A percentile compares a stretch with the other conserved stretches of the same genome.
These are phyloP conservation scores for Babesia gibsoni DNA, from an alignment of 169 alveolate species.

Conservation along the genomic window DNA sequence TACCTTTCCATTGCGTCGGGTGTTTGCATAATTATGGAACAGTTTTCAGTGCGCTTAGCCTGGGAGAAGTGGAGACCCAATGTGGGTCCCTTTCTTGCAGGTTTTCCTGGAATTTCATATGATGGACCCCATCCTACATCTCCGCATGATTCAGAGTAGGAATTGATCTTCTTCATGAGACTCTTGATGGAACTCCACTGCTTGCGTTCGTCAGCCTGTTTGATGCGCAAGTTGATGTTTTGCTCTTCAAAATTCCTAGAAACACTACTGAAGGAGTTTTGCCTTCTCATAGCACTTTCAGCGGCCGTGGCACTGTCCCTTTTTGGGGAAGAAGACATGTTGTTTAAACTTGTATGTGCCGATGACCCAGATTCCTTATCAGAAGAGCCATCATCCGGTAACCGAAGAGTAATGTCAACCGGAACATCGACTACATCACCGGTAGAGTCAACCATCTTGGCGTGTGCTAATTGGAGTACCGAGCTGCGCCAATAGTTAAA, in stretches of 20 bases:
- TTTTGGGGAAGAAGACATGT: not conserved
- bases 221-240: slow-evolving; percentile 15
- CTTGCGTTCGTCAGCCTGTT: slow-evolving; percentile 22
- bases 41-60: slow-evolving; percentile 31
- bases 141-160: slow-evolving; percentile 9
- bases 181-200: slow-evolving; percentile 53
- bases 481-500: not conserved
- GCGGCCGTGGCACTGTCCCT: not conserved
- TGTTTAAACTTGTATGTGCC: not conserved
- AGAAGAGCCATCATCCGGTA: not conserved
- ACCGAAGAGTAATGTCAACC: not conserved
- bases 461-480: not conserved
- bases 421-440: not conserved
- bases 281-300: not conserved
- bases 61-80: slow-evolving; percentile 44
- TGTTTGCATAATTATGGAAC: slow-evolving; percentile 55
- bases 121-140: slow-evolving; percentile 45
- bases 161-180: slow-evolving; percentile 29
- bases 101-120: slow-evolving; percentile 58
- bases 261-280: not conserved
- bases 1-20: slow-evolving; percentile 64
- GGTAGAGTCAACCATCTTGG: not conserved
- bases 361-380: not conserved
- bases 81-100: slow-evolving; percentile 62
- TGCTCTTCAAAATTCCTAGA: slow-evolving; percentile 5